These are phyloP conservation scores for Lactuca sativa DNA, from an alignment of 129 eudicot species.

Conservation along the genomic window DNA sequence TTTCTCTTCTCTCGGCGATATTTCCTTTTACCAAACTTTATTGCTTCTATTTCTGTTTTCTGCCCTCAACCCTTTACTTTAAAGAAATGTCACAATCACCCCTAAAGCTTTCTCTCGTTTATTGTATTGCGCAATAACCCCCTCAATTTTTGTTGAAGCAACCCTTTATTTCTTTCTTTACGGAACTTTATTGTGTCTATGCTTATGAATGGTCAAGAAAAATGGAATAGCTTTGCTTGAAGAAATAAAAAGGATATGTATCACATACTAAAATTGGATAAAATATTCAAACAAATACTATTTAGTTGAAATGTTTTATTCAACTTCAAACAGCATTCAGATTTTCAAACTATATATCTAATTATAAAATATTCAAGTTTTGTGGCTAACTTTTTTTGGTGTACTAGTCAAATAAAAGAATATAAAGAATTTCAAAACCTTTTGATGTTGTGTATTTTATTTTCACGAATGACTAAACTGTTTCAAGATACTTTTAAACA, in stretches of 20 bases:
- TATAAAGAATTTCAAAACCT: no score
- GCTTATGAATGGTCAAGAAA: neutral
- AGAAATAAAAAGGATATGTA: neutral
- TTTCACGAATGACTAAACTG: neutral
- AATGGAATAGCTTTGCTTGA: neutral
- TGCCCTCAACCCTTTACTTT: slow-evolving; percentile 3
- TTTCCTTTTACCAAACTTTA: slow-evolving; percentile 15
- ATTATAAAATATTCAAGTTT: no score
- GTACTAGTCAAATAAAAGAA: neutral
- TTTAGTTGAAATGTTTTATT: neutral
- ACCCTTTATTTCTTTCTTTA: neutral
- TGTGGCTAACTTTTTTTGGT: neutral
- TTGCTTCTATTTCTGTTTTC: neutral
- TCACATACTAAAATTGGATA: neutral
- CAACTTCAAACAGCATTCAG: no score
- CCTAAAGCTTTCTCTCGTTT: neutral
- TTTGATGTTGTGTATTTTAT: neutral
- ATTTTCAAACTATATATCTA: neutral
- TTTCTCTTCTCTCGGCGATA: slow-evolving; percentile 18
- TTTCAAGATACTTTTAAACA: neutral
- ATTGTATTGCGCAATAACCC: neutral
- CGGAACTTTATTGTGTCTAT: neutral
- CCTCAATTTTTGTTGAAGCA: neutral
- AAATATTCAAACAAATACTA: no score
- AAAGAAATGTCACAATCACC: slow-evolving; percentile 8